phyloP scores from a whole-genome alignment of 1,284 basidiomycete species.

The Ustilago xerochloae region DNA sequence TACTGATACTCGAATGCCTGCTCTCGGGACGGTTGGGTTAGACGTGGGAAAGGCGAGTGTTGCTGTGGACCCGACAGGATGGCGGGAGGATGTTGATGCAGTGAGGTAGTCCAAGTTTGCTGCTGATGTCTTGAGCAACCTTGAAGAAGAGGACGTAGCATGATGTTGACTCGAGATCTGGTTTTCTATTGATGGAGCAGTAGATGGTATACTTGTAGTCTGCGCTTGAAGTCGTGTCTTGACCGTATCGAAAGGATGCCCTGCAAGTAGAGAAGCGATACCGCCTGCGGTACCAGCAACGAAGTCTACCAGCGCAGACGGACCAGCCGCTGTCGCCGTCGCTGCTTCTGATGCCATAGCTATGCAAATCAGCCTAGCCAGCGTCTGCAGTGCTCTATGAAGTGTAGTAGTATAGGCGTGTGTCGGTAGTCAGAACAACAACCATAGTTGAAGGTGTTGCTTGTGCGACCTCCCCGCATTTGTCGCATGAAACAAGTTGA shows the following conservation, averaged over 20 bases:
- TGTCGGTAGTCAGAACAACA: no score
- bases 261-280: conserved; percentile 54
- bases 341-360: background rate
- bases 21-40: background rate
- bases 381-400: no score
- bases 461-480: conserved; percentile 3
- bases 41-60: conserved; percentile 11
- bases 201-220: background rate
- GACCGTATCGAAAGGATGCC: conserved; percentile 64
- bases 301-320: conserved; percentile 62
- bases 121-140: background rate
- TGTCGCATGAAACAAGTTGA: background rate
- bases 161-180: background rate
- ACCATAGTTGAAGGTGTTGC: no score
- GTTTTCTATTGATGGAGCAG: conserved; percentile 10
- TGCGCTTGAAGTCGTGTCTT: conserved; percentile 63
- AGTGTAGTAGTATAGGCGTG: background rate
- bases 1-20: background rate
- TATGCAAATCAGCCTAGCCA: background rate
- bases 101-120: conserved; percentile 5
- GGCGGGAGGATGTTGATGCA: background rate
- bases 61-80: conserved; percentile 3
- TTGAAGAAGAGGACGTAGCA: background rate
- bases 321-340: conserved; percentile 1
- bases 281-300: conserved; percentile 62